Conservation (phyloP, 305 asterid species). For the Fraxinus floribunda region DNA sequence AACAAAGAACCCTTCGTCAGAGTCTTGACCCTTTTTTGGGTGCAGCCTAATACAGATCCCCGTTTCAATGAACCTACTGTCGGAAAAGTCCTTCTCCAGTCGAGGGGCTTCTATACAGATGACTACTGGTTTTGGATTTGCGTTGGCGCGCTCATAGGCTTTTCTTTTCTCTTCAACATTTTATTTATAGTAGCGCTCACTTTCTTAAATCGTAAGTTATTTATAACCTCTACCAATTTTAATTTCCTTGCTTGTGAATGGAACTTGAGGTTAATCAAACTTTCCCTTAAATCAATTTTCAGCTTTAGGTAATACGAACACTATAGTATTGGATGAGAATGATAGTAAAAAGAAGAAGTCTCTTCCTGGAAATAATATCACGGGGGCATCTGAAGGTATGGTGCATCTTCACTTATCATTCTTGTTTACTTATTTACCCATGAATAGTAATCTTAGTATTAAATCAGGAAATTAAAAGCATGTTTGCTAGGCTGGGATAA, state of each 20-base stretch:
- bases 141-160: slow-evolving; percentile 37
- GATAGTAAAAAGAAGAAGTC: slow-evolving; percentile 21
- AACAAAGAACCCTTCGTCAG: neutral
- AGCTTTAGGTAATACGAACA: slow-evolving; percentile 36
- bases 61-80: slow-evolving; percentile 39
- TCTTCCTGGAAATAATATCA: neutral
- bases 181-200: slow-evolving; percentile 38
- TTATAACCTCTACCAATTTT: neutral
- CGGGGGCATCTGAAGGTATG: slow-evolving; percentile 24
- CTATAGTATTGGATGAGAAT: slow-evolving; percentile 26
- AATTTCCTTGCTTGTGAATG: neutral
- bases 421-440: neutral
- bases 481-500: neutral
- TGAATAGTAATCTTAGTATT: neutral
- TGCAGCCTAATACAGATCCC: slow-evolving; percentile 51
- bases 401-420: neutral
- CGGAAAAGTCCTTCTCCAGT: slow-evolving; percentile 45
- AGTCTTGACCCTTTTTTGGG: neutral
- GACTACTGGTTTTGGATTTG: slow-evolving; percentile 46
- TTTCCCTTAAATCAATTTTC: slow-evolving; percentile 9
- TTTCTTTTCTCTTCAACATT: slow-evolving; percentile 42
- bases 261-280: neutral
- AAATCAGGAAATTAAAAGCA: neutral
- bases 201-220: slow-evolving; percentile 40
- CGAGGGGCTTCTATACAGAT: slow-evolving; percentile 43